phyloP scores from a whole-genome alignment of 257 asterid genomes.

The Solanum habrochaites region DNA sequence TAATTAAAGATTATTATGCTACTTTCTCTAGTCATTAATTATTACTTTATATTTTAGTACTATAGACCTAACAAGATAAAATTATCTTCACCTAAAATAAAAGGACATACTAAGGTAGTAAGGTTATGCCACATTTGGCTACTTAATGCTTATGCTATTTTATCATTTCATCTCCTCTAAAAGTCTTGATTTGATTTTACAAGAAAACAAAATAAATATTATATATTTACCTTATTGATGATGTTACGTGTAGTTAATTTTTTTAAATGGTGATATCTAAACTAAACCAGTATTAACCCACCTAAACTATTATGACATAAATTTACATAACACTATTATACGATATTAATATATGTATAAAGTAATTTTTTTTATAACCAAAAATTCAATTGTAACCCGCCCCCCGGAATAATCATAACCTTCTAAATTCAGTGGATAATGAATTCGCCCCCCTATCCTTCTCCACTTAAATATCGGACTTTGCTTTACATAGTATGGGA shows the following conservation, averaged over 20 bases:
- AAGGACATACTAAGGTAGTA: neutral
- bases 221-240: neutral
- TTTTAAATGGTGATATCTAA: neutral
- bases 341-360: no score
- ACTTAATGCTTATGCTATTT: neutral
- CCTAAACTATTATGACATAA: neutral
- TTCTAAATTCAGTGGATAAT: no score
- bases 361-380: no score
- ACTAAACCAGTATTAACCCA: neutral
- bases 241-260: neutral
- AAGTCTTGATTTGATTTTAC: neutral
- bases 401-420: no score
- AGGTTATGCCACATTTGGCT: neutral
- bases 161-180: neutral
- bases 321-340: no score
- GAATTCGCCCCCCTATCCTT: no score
- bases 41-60: neutral
- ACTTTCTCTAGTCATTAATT: neutral
- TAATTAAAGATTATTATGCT: neutral
- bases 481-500: no score
- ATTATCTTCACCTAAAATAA: neutral
- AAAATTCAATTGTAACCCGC: rapidly evolving
- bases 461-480: no score
- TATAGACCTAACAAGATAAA: neutral
- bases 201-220: neutral